Conservation (phyloP, 257 asterid genomes). For the Gentiana straminea region DNA sequence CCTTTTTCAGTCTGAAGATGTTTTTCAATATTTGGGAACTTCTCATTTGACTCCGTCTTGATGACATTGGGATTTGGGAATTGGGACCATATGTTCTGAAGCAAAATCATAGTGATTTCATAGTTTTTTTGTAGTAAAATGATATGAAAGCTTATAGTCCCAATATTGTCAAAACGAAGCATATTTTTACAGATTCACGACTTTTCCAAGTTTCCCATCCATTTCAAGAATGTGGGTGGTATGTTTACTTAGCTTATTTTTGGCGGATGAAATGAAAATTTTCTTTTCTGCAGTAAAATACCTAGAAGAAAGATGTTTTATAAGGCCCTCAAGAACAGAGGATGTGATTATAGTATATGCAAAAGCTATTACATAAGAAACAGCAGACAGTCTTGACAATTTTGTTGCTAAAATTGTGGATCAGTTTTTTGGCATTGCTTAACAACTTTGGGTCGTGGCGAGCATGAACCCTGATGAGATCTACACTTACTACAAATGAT, state of each 20-base stretch:
- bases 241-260: neutral
- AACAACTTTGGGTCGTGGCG: neutral
- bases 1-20: no score
- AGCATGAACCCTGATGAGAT: no score
- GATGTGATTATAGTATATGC: conserved; percentile 89
- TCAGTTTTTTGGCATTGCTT: conserved; percentile 40
- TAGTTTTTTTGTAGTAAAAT: no score
- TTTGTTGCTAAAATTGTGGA: conserved; percentile 62
- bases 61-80: no score
- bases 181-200: neutral
- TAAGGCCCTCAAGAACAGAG: conserved; percentile 94
- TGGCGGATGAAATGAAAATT: neutral
- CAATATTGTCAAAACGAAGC: neutral
- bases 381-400: conserved; percentile 58
- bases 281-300: conserved; percentile 41
- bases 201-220: neutral
- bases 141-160: neutral
- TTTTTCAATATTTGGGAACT: no score
- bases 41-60: no score
- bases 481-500: no score
- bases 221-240: neutral
- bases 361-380: conserved; percentile 70
- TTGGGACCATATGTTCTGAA: no score
- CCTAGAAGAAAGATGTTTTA: conserved; percentile 65
- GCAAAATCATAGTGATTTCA: no score